phyloP scores from a whole-genome alignment of 495 filamentous ascomycete genomes.

The Gamarada debralockiae region DNA sequence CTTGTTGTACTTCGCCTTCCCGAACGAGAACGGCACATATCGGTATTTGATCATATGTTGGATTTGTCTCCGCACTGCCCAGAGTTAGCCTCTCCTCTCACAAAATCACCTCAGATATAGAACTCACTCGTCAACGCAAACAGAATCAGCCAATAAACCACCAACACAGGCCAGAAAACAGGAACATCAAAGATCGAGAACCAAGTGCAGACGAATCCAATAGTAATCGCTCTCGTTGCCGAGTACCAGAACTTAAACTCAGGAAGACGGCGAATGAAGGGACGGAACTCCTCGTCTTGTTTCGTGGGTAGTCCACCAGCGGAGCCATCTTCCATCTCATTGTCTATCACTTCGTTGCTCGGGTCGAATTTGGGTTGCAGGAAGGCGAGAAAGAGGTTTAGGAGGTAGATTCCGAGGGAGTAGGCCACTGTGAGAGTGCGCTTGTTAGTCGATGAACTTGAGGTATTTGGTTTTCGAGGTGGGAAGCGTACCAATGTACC shows the following conservation, averaged over 20 bases:
- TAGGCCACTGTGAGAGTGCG: constrained; percentile 70
- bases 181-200: constrained; percentile 92
- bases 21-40: constrained; percentile 93
- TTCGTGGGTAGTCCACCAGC: constrained; percentile 80
- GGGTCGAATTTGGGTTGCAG: constrained; percentile 98
- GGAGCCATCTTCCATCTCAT: constrained; percentile 91
- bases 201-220: constrained; percentile 88
- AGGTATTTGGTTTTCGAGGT: neutral
- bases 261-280: constrained; percentile 91
- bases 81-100: neutral
- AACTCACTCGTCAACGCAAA: constrained; percentile 87
- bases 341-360: constrained; percentile 83
- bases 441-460: neutral
- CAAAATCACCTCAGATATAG: neutral
- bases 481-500: constrained; percentile 84
- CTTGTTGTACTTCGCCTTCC: constrained; percentile 78
- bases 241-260: constrained; percentile 99
- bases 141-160: constrained; percentile 97
- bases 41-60: constrained; percentile 99
- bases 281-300: constrained; percentile 93
- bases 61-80: constrained; percentile 92
- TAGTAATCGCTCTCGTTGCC: constrained; percentile 80
- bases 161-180: constrained; percentile 97
- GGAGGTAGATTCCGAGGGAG: constrained; percentile 96
- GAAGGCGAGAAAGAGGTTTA: constrained; percentile 99